Base-by-base conservation (phyloP, 495 filamentous ascomycete genomes). In the Xylaria castorea region DNA sequence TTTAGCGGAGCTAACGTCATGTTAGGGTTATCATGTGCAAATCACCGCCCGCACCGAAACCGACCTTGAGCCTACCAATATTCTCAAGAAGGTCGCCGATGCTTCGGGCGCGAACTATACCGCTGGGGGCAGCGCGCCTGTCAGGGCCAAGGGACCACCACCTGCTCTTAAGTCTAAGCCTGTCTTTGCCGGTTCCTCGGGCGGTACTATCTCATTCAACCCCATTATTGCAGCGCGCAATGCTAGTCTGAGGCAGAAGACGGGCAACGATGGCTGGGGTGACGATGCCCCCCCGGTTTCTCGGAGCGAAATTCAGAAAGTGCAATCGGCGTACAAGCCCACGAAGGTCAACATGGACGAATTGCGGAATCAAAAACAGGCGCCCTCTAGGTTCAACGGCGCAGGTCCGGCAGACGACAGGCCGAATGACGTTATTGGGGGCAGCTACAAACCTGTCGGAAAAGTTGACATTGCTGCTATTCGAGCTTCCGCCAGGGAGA, bases 401-500 rank as follows among this genome's bases (percentile, higher is more conserved):
- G 71, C 82, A 64, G 68, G 78, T 60, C 69, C 74, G 53, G 71
- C 77, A 50, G 78, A 85, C 22, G 78, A 88, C n/a, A 78, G 78
- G 22, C 70, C 83, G 22, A 78, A 78, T 46, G 91, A 94, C 80
- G 86, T 97, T 20, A 91, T 98, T 32, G 92, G 86, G 74, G 95
- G 97, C 12, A 93, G 86, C n/a, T 99, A 99, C 79, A 95, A 97
- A 79, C 96, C 96, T 9, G 87, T 99, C 72, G 97, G 97, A 12
- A 98, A 97, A 81, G 93, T 98, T 14, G 94, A 98, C 76, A 98
- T 99, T 82, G 92, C 93, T 48, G 94, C 93, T 4, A 90, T 98
- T 66, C 87, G 94, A 62, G 89, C 87, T 63, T 90, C 96, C 77
- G 95, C 95, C 12, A 89, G 90, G 73, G 89, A 92, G 60, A 73